phyloP scores from a whole-genome alignment of 257 asterid species.

The Vinca minor region DNA sequence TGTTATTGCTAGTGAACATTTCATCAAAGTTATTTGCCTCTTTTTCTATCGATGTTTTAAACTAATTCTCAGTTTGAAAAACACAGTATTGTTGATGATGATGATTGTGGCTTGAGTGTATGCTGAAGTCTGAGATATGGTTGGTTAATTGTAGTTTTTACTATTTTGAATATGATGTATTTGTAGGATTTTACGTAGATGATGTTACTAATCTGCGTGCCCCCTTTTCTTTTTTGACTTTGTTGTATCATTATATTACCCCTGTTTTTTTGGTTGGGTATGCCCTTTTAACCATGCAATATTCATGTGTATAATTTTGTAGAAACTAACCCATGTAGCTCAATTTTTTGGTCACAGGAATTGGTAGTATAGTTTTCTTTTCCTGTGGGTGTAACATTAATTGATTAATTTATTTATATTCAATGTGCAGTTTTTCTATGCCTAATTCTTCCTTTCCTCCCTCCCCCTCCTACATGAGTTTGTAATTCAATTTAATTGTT shows the following conservation, averaged over 20 bases:
- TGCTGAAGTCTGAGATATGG: constrained; percentile 37
- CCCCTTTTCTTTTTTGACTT: constrained; percentile 32
- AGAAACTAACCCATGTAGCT: constrained; percentile 19
- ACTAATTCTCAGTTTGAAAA: constrained; percentile 26
- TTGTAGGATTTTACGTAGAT: constrained; percentile 36
- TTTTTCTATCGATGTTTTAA: constrained; percentile 23
- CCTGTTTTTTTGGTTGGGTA: constrained; percentile 27
- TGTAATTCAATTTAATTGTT: no score
- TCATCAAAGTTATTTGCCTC: constrained; percentile 29
- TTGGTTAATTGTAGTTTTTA: constrained; percentile 32
- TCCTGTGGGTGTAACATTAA: constrained; percentile 2
- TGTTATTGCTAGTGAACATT: constrained; percentile 33
- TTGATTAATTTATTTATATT: not conserved
- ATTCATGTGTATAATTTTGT: constrained; percentile 28
- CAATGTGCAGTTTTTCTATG: not conserved
- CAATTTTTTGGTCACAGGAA: constrained; percentile 2
- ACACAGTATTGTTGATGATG: constrained; percentile 38
- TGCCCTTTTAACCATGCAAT: constrained; percentile 22
- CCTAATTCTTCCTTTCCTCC: no score
- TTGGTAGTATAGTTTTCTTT: not conserved
- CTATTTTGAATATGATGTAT: constrained; percentile 40
- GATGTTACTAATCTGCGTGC: constrained; percentile 24
- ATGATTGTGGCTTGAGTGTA: constrained; percentile 31
- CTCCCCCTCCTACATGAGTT: no score
- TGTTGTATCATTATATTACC: constrained; percentile 31